A percentile compares a stretch with the other conserved stretches of the same genome.
These are phyloP conservation scores for Aspergillus affinis DNA, from an alignment of 495 filamentous ascomycete genomes.

Conservation along the genomic window DNA sequence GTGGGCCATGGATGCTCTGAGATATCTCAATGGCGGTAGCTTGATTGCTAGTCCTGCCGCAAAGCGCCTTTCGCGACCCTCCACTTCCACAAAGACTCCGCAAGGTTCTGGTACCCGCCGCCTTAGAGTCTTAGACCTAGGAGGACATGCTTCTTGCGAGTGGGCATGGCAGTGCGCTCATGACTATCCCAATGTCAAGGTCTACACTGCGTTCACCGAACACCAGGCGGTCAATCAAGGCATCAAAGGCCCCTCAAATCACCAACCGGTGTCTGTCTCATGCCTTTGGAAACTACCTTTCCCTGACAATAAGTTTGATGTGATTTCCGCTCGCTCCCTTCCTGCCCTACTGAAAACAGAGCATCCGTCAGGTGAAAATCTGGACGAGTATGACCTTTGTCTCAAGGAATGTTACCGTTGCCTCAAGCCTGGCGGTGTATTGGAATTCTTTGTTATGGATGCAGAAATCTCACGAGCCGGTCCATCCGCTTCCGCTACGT, in stretches of 20 bases:
- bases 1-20: conserved; percentile 80
- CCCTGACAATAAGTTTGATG: conserved; percentile 82
- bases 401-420: conserved; percentile 83
- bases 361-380: conserved; percentile 47
- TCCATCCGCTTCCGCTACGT: conserved; percentile 70
- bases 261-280: conserved; percentile 73
- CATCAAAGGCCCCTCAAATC: conserved; percentile 81
- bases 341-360: conserved; percentile 74
- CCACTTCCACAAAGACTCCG: conserved; percentile 8
- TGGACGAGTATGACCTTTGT: conserved; percentile 86
- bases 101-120: conserved; percentile 19
- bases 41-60: conserved; percentile 75
- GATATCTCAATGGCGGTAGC: conserved; percentile 74
- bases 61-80: conserved; percentile 50
- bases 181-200: conserved; percentile 77
- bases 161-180: conserved; percentile 94
- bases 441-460: conserved; percentile 89
- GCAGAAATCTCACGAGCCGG: conserved; percentile 84
- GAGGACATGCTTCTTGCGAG: conserved; percentile 79
- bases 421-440: conserved; percentile 86
- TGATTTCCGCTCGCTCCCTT: conserved; percentile 87
- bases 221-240: conserved; percentile 64
- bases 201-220: conserved; percentile 81
- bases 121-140: conserved; percentile 78
- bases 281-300: conserved; percentile 82